Conservation (phyloP, 2,329 filamentous ascomycete species). For the Aspergillus versicolor region DNA sequence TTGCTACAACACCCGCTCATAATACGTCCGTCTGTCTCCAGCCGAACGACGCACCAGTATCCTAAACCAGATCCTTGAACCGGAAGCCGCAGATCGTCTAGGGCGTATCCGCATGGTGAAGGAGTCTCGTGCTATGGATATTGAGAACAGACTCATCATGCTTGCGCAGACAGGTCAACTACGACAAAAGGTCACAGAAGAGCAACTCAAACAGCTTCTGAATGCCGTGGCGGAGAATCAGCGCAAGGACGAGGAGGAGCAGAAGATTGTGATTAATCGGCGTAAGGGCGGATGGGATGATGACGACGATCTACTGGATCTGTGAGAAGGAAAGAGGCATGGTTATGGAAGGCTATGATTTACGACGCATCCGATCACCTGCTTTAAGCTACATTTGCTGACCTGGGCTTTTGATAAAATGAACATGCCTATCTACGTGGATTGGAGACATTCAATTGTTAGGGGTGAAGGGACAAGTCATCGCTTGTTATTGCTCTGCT, state of each 20-base stretch:
- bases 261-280: constrained; percentile 83
- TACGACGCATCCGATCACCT: constrained; percentile 13
- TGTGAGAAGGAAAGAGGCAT: constrained; percentile 25
- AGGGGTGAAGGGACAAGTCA: not conserved
- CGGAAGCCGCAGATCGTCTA: constrained; percentile 87
- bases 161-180: constrained; percentile 86
- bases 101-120: constrained; percentile 95
- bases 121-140: constrained; percentile 80
- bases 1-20: constrained; percentile 3
- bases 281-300: constrained; percentile 84
- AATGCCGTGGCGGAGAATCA: constrained; percentile 78
- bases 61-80: constrained; percentile 89
- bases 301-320: constrained; percentile 54
- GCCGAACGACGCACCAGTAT: constrained; percentile 50
- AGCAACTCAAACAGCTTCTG: constrained; percentile 88
- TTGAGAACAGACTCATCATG: constrained; percentile 92
- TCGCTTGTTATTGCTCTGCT: not conserved
- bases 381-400: not conserved
- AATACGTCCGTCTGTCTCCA: constrained; percentile 7
- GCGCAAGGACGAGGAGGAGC: constrained; percentile 56
- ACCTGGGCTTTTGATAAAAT: not conserved
- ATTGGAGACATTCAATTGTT: not conserved
- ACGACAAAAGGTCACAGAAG: constrained; percentile 82
- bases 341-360: constrained; percentile 1
- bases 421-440: not conserved